These are phyloP conservation scores for Ormosia emarginata DNA, from an alignment of 306 rosid species.

Conservation along the genomic window DNA sequence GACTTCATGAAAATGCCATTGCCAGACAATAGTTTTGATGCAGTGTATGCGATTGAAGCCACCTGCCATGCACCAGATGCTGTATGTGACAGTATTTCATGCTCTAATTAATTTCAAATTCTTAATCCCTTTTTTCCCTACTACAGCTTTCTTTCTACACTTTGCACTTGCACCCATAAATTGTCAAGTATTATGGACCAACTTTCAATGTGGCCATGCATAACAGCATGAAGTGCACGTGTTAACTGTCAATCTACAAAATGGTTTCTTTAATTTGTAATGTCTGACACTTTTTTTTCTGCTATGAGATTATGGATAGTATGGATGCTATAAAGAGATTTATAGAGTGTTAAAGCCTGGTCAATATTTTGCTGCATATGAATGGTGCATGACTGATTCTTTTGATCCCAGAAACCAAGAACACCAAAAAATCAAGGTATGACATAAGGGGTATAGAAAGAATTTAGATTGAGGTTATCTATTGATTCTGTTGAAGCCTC, in stretches of 20 bases:
- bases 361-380: constrained; percentile 88
- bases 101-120: not conserved
- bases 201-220: not conserved
- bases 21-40: constrained; percentile 77
- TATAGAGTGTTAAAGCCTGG: constrained; percentile 93
- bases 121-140: not conserved
- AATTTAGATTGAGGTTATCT: not conserved
- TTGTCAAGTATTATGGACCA: not conserved
- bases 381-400: constrained; percentile 94
- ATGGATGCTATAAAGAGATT: constrained; percentile 94
- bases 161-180: not conserved
- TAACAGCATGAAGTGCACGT: not conserved
- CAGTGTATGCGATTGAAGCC: constrained; percentile 97
- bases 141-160: not conserved
- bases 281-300: constrained; percentile 13
- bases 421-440: constrained; percentile 85
- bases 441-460: not conserved
- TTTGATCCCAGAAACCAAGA: constrained; percentile 73
- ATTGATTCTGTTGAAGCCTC: not conserved
- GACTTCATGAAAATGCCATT: constrained; percentile 97
- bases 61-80: constrained; percentile 99
- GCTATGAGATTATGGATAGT: constrained; percentile 32
- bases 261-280: constrained; percentile 9
- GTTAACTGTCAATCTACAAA: constrained; percentile 5
- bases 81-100: constrained; percentile 34